Evolutionary conservation across 2,329 filamentous ascomycete genomes (phyloP), one percentile per base, ranked within the genome.

Genomic region (Davidsoniella virescens): DNA sequence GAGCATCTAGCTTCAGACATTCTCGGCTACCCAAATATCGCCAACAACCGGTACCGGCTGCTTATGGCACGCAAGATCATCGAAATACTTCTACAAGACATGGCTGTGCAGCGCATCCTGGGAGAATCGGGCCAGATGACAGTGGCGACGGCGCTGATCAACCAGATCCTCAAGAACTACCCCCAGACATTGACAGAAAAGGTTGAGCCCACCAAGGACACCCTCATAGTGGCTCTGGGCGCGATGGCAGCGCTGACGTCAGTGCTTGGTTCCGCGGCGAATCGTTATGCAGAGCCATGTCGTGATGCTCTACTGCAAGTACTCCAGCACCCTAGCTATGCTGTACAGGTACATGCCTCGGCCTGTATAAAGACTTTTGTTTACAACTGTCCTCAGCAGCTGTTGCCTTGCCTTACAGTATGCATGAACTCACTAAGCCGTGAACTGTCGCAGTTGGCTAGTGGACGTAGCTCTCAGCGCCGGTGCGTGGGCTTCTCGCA

Each of bases 391-490:
- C 92, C 92, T 4, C 85, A 94, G 57, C 90, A 96, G 61, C 75
- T 98, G 5, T 69, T 96, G 4, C 85, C 87, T 2, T 92, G 87
- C 55, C 78, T 96, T 16, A 94, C 90, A 0, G 85, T 96, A 43
- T 96, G 88, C 64, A 88, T 96, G 83, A 95, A 95, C 63, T 95
- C 87, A 61, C 74, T 98, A 54, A 85, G 80, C 54, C 75, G 92
- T 55, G 92, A 98, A 60, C 72, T 98, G 25, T 80, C 80, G 25
- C 73, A 92, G 41, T 73, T 96, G 5, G 76, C 74, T 12, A 78
- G 80, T 0, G 82, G 80, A 5, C 75, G 87, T 48, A 84, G 87
- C 59, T 87, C 85, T 1, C 82, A 86, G 16, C 76, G 87, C 52
- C 76, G 84, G 58, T 96, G 90, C 62, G 74, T 94, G 29, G 92